These are phyloP conservation scores for Globisporangium iwayamae DNA, from an alignment of 352 stramenopile genomes.

Conservation along the genomic window DNA sequence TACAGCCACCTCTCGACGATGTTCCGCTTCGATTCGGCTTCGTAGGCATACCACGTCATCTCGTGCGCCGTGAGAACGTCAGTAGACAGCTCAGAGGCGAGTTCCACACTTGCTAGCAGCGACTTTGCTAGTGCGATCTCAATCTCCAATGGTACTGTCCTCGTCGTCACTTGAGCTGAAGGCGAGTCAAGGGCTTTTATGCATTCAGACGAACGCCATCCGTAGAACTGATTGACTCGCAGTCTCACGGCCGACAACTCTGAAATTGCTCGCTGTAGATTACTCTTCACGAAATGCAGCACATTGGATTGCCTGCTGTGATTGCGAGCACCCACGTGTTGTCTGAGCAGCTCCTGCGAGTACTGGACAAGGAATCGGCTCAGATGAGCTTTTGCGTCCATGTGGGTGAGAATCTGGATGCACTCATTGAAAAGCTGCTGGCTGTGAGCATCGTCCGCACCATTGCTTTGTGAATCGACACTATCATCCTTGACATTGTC, in stretches of 20 bases:
- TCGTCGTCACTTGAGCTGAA: not conserved
- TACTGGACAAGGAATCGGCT: conserved; percentile 5
- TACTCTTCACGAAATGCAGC: not conserved
- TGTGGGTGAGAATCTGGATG: conserved; percentile 13
- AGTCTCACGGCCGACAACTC: not conserved
- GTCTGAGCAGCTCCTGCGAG: conserved; percentile 1
- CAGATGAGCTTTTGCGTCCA: conserved; percentile 10
- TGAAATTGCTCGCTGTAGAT: conserved; percentile 2
- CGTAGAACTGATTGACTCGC: conserved; percentile 1
- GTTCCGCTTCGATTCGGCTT: conserved; percentile 37
- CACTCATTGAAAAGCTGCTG: conserved; percentile 12
- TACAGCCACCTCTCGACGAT: conserved; percentile 75
- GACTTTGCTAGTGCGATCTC: conserved; percentile 37
- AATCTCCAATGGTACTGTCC: conserved; percentile 18
- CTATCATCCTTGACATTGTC: not conserved
- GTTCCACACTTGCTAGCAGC: conserved; percentile 30
- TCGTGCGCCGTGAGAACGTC: conserved; percentile 36
- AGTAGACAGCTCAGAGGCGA: conserved; percentile 28
- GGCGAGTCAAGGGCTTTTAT: not conserved
- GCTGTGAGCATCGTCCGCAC: not conserved
- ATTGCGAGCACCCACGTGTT: not conserved
- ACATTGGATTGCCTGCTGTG: not conserved
- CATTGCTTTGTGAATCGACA: too few relatives aligned
- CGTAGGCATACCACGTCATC: conserved; percentile 67
- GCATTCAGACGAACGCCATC: not conserved